Conservation (phyloP, 129 eudicot genomes). For the Logfia minima region DNA sequence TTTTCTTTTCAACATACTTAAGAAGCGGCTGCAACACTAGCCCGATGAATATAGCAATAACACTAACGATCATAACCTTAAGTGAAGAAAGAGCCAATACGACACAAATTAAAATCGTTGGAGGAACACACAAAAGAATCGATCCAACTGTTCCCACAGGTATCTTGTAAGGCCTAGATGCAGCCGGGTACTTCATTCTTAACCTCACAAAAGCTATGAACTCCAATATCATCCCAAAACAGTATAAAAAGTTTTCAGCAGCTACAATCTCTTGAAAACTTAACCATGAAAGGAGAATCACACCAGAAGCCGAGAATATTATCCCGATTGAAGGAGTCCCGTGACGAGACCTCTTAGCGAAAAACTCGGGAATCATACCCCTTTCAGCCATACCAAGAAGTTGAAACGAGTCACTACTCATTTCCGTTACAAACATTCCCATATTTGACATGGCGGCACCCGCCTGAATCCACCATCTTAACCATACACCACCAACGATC, state of each 20-base stretch:
- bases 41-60: slow-evolving; percentile 55
- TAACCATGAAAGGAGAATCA: slow-evolving; percentile 69
- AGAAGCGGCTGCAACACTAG: slow-evolving; percentile 61
- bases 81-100: slow-evolving; percentile 67
- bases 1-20: slow-evolving; percentile 47
- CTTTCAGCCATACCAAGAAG: slow-evolving; percentile 93
- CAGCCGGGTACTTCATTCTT: slow-evolving; percentile 54
- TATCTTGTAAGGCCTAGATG: slow-evolving; percentile 66
- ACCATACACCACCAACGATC: slow-evolving; percentile 65
- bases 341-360: slow-evolving; percentile 64
- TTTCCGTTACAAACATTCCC: slow-evolving; percentile 90
- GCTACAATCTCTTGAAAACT: slow-evolving; percentile 78
- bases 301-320: slow-evolving; percentile 73
- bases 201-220: slow-evolving; percentile 60
- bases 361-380: slow-evolving; percentile 71
- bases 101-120: slow-evolving; percentile 53
- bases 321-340: slow-evolving; percentile 76
- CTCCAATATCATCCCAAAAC: slow-evolving; percentile 80
- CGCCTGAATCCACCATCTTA: slow-evolving; percentile 74
- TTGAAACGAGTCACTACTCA: slow-evolving; percentile 81
- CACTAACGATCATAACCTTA: slow-evolving; percentile 62
- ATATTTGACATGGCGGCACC: slow-evolving; percentile 81
- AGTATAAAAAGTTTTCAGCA: slow-evolving; percentile 68
- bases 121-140: slow-evolving; percentile 60
- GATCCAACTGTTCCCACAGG: slow-evolving; percentile 74